Conservation (phyloP, 768 basidiomycete species). For the Rhizopogon vulgaris region DNA sequence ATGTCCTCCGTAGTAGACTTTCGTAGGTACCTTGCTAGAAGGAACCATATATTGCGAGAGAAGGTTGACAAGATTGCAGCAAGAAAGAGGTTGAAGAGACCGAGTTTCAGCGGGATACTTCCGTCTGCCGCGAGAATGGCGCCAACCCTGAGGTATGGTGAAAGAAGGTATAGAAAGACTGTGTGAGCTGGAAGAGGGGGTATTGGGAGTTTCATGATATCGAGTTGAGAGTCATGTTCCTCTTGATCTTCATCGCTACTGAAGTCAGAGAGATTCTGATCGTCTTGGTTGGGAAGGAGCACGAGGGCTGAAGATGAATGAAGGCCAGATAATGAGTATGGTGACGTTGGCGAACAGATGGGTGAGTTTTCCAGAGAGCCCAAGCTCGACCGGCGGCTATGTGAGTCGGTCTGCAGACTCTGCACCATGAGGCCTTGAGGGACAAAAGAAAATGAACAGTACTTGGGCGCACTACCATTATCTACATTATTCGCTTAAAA, state of each 20-base stretch:
- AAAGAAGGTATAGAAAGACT: constrained; percentile 64
- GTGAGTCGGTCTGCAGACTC: background rate
- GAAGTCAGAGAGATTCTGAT: constrained; percentile 27
- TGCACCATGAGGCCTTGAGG: constrained; percentile 3
- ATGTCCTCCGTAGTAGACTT: constrained; percentile 63
- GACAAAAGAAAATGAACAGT: background rate
- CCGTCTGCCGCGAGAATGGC: constrained; percentile 55
- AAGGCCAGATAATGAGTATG: constrained; percentile 9
- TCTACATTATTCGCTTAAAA: background rate
- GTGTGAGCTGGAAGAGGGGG: constrained; percentile 52
- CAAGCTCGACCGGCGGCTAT: constrained; percentile 8
- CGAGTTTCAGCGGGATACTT: constrained; percentile 40
- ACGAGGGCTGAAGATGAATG: constrained; percentile 52
- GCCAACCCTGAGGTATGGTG: constrained; percentile 66
- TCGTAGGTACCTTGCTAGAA: constrained; percentile 68
- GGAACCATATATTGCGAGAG: constrained; percentile 67
- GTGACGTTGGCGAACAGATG: background rate
- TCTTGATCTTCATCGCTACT: constrained; percentile 40
- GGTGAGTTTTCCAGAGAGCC: constrained; percentile 3
- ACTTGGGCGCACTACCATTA: background rate
- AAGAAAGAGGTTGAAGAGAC: constrained; percentile 42
- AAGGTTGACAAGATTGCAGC: constrained; percentile 57
- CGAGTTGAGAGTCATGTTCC: constrained; percentile 2
- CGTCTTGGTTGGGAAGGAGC: constrained; percentile 53
- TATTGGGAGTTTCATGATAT: constrained; percentile 7